Base-by-base conservation (phyloP, 2,329 filamentous ascomycete species). In the Nannizzia gypsea region DNA sequence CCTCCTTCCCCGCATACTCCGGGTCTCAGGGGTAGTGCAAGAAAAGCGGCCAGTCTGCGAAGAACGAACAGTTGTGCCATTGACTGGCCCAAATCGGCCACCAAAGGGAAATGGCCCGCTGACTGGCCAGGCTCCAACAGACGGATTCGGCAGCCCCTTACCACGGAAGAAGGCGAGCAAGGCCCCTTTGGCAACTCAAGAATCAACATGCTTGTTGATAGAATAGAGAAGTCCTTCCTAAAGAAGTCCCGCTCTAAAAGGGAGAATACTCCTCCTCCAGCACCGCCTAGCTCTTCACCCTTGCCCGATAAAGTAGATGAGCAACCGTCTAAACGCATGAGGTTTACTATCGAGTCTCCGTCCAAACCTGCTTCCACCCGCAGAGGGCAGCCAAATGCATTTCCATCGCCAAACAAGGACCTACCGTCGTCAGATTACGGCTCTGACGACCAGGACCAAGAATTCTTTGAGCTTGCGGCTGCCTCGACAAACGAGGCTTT, bases 1-100 rank as follows among this genome's bases (percentile, higher is more conserved):
- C 78, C 85, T 1, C 88, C 86, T 0, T 89, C 85, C 3, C 89
- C 87, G 2, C 86, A 86, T 57, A 83, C 84, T 34, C 80, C 83
- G 0, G 56, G 17, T n/a, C 20, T 46, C 8, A 28, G 13, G 31
- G 83, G 72, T 1, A 59, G 60, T 74, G 61, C 71, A 73, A 58
- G 70, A 71, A 36, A 70, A 63, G 75, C 74, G 62, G 76, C 73
- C 61, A 77, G 76, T 3, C 71, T 89, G 46, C 80, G 85, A 65
- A 81, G 86, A 64, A 80, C 86, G 1, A 80, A 85, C 61, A 90
- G 86, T 69, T 88, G 84, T 68, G 86, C 85, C 17, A 77, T 81
- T 24, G 81, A 87, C 65, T 88, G 86, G 80, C 85, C 86, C n/a
- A 75, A 71, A 3, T 77, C 77, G n/a, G 75, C 73, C 59, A 63